These are phyloP conservation scores for Fragaria nilgerrensis DNA, from an alignment of 306 rosid species.

Conservation along the genomic window DNA sequence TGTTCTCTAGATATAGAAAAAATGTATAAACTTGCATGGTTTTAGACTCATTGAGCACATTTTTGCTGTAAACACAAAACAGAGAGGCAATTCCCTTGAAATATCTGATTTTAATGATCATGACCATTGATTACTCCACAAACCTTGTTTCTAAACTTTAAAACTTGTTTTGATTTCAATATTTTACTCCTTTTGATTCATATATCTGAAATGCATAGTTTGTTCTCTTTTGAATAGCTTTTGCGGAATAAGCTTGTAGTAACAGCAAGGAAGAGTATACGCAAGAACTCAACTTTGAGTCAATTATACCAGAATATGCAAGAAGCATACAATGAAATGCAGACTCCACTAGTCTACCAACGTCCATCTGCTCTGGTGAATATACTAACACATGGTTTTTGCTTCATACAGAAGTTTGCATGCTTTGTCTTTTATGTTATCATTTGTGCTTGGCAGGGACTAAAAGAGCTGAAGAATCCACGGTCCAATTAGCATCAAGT, in stretches of 20 bases:
- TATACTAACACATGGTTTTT: slow-evolving; percentile 15
- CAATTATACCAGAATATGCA: slow-evolving; percentile 78
- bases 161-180: not conserved
- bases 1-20: not conserved
- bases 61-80: not conserved
- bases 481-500: slow-evolving; percentile 67
- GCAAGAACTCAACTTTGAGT: slow-evolving; percentile 65
- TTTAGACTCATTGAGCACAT: not conserved
- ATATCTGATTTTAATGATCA: not conserved
- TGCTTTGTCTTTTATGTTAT: slow-evolving; percentile 16
- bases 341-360: slow-evolving; percentile 88
- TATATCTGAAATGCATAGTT: slow-evolving; percentile 17
- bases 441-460: slow-evolving; percentile 51
- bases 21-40: not conserved
- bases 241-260: slow-evolving; percentile 74
- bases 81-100: not conserved
- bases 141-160: not conserved
- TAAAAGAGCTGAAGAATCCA: slow-evolving; percentile 81
- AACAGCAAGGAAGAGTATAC: slow-evolving; percentile 70
- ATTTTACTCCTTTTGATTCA: slow-evolving; percentile 2
- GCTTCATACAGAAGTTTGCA: slow-evolving; percentile 16
- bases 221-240: slow-evolving; percentile 54
- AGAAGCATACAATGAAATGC: slow-evolving; percentile 83
- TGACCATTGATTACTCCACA: not conserved
- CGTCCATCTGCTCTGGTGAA: slow-evolving; percentile 77